Conservation (phyloP, 2,329 filamentous ascomycete species). For the Helotiales sp. region DNA sequence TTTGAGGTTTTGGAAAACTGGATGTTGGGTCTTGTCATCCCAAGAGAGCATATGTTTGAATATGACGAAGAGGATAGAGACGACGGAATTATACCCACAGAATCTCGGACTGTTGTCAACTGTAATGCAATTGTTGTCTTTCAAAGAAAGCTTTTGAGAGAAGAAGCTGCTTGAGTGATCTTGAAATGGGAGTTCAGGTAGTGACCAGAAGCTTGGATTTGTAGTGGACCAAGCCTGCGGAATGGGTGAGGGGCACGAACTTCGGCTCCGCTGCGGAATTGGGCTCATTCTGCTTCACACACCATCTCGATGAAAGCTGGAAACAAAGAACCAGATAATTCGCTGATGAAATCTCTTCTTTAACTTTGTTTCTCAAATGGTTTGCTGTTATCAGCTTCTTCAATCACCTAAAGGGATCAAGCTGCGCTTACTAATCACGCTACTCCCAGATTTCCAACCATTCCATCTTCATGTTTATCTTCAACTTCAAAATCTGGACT, state of each 20-base stretch:
- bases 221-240: too few relatives aligned
- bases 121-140: background rate
- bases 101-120: background rate
- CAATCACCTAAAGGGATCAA: slow-evolving; percentile 1
- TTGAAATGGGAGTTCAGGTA: background rate
- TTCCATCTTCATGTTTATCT: background rate
- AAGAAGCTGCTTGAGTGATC: background rate
- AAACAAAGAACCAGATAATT: background rate
- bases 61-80: background rate
- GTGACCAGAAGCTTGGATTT: background rate
- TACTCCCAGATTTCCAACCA: background rate
- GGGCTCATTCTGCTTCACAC: background rate
- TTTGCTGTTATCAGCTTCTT: background rate
- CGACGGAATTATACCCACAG: background rate
- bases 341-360: background rate
- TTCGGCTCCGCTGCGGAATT: too few relatives aligned
- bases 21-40: background rate
- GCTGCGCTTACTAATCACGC: slow-evolving; percentile 6
- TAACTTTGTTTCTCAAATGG: background rate
- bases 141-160: background rate
- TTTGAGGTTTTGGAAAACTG: background rate
- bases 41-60: background rate
- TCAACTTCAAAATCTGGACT: background rate
- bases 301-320: background rate
- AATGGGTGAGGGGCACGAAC: too few relatives aligned